Conservation (phyloP, 495 filamentous ascomycete genomes). For the Lophiostoma macrostomum region DNA sequence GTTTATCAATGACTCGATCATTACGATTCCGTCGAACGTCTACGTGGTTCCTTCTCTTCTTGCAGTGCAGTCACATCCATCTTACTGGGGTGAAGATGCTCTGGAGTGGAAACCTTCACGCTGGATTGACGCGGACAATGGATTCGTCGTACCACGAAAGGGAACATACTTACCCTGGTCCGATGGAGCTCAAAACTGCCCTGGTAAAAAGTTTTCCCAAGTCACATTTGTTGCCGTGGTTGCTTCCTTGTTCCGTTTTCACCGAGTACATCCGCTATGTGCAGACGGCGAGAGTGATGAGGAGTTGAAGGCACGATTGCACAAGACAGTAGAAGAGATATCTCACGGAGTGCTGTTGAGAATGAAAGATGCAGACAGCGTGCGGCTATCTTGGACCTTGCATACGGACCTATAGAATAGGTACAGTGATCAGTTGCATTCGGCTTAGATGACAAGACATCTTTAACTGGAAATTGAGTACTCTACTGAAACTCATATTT, state of each 20-base stretch:
- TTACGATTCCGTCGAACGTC: slow-evolving; percentile 41
- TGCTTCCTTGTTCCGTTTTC: background rate
- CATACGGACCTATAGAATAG: too few relatives aligned
- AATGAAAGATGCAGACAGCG: background rate
- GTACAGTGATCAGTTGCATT: too few relatives aligned
- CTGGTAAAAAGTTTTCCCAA: background rate
- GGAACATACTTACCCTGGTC: background rate
- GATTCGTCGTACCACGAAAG: background rate
- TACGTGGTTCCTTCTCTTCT: slow-evolving; percentile 39
- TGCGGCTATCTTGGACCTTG: too few relatives aligned
- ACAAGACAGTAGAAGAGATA: background rate
- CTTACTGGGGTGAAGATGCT: slow-evolving; percentile 47
- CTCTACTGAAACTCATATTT: too few relatives aligned
- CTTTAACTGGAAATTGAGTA: too few relatives aligned
- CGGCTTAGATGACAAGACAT: too few relatives aligned
- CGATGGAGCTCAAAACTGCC: background rate
- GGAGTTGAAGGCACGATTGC: background rate
- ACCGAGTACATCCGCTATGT: background rate
- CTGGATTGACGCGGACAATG: slow-evolving; percentile 33
- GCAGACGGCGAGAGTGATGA: background rate
- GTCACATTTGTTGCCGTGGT: background rate
- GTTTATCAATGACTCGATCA: slow-evolving; percentile 29
- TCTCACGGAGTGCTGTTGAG: background rate
- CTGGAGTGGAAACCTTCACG: slow-evolving; percentile 39
- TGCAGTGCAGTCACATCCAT: slow-evolving; percentile 45